Evolutionary conservation across 2,329 filamentous ascomycete genomes (phyloP).

Genomic region (Xylariaceae sp.): DNA sequence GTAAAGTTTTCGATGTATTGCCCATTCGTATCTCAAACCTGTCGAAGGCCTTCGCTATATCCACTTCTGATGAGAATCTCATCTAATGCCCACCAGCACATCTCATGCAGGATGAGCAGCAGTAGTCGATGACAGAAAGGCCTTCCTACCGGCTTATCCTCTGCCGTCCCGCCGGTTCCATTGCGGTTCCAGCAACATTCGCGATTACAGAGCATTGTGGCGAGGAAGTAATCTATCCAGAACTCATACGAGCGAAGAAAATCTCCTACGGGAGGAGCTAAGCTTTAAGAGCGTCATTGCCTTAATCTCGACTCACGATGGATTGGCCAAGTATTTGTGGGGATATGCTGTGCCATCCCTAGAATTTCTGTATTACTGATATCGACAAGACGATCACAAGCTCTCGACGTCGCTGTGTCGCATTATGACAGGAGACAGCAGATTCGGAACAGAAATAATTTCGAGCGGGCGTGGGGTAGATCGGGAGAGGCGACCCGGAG

Average conservation of each 20-base stretch:
- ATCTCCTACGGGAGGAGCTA: not conserved
- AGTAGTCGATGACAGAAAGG: constrained; percentile 25
- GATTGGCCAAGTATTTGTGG: not conserved
- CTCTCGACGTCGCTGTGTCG: not conserved
- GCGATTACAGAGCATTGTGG: not conserved
- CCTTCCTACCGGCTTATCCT: not conserved
- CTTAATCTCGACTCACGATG: not conserved
- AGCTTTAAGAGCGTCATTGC: not conserved
- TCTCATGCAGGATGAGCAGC: constrained; percentile 28
- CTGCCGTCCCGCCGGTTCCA: constrained; percentile 24
- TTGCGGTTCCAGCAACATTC: constrained; percentile 20
- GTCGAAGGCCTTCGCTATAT: not conserved
- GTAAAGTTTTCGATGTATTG: not conserved
- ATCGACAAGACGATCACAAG: not conserved
- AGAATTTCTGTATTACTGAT: not conserved
- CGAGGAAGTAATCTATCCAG: not conserved
- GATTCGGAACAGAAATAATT: not conserved
- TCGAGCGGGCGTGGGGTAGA: not conserved
- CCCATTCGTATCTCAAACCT: not conserved
- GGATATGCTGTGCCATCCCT: not conserved
- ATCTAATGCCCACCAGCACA: constrained; percentile 24
- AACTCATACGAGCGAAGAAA: not conserved
- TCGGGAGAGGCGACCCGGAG: not conserved
- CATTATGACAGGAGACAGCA: not conserved
- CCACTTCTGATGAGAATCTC: not conserved